Base-by-base conservation (phyloP, 768 basidiomycete species). In the Suillus ampliporus region DNA sequence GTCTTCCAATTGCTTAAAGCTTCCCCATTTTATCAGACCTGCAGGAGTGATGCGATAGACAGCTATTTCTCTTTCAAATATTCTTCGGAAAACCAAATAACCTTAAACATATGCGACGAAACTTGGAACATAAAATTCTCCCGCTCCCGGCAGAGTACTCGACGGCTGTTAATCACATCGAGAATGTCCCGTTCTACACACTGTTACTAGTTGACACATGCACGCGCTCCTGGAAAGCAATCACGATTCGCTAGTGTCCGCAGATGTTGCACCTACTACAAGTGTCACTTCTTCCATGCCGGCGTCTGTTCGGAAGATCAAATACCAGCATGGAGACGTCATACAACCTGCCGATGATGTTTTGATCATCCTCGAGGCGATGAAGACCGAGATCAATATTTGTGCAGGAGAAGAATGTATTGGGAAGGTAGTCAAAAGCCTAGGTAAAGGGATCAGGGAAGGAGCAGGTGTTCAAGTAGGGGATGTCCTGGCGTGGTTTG, bases 381-480 rank as follows among this genome's bases (percentile, higher is more conserved):
- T 89, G 88, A 89, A 90, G 73, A 86, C 84, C 0, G 86, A 87
- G 67, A 82, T 89, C 48, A 76, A 79, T 15, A 68, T 89, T 17
- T 71, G 71, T 56, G 82, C 83, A 0, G 80, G 83, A 0, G 78
- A 81, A 19, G 75, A 73, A 10, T 79, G 80, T 57, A 68, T 85
- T 1, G 85, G 85, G 2, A 83, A 74, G 28, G 76, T 57, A 17
- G 77, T 88, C 0, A 68, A 63, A 37, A 74, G 74, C 0, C 68
- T 84, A 5, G 82, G 80, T 1, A 72, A 70, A 17, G 82, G 79
- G 0, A 67, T 84, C 9, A 68, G 67, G 40, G 82, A 81, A 58
- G 84, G 86, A 1, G 78, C 69, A 2, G 67, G 73, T 0, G 84
- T 89, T 17, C 72, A 74, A 41, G 78, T 81, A 1, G 86, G 86